phyloP scores from a whole-genome alignment of 2,329 filamentous ascomycete species.

The Penicillium verrucosum region DNA sequence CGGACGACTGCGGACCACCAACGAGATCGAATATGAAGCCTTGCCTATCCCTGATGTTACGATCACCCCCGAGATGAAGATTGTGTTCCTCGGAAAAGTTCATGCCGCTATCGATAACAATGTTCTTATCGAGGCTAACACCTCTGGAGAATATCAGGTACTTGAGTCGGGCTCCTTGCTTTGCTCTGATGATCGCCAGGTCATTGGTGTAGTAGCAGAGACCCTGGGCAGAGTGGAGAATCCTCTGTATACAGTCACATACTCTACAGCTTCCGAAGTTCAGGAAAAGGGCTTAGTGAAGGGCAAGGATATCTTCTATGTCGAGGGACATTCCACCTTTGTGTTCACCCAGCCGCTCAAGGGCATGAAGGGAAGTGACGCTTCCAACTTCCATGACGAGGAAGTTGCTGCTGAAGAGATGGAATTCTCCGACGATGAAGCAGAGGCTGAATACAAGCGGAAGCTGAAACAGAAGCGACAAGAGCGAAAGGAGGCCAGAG shows the following conservation, averaged over 20 bases:
- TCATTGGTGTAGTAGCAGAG: conserved; percentile 81
- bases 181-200: conserved; percentile 69
- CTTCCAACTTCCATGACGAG: conserved; percentile 92
- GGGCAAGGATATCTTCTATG: conserved; percentile 74
- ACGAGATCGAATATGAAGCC: conserved; percentile 65
- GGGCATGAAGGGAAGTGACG: conserved; percentile 81
- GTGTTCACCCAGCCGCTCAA: conserved; percentile 84
- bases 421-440: conserved; percentile 96
- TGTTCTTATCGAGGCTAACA: conserved; percentile 73
- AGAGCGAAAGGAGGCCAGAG: conserved; percentile 51
- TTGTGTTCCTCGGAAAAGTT: conserved; percentile 71
- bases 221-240: conserved; percentile 81
- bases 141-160: conserved; percentile 77
- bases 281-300: conserved; percentile 63
- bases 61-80: conserved; percentile 73
- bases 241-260: conserved; percentile 80
- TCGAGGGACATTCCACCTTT: conserved; percentile 71
- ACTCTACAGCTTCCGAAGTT: conserved; percentile 67
- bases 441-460: conserved; percentile 77
- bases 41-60: conserved; percentile 72
- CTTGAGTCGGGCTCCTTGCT: conserved; percentile 81
- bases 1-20: conserved; percentile 69
- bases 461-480: conserved; percentile 65
- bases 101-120: conserved; percentile 76
- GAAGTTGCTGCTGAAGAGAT: conserved; percentile 81